These are phyloP conservation scores for Starmerella khaoyaiensis DNA, from an alignment of 805 yeast species.

Conservation along the genomic window DNA sequence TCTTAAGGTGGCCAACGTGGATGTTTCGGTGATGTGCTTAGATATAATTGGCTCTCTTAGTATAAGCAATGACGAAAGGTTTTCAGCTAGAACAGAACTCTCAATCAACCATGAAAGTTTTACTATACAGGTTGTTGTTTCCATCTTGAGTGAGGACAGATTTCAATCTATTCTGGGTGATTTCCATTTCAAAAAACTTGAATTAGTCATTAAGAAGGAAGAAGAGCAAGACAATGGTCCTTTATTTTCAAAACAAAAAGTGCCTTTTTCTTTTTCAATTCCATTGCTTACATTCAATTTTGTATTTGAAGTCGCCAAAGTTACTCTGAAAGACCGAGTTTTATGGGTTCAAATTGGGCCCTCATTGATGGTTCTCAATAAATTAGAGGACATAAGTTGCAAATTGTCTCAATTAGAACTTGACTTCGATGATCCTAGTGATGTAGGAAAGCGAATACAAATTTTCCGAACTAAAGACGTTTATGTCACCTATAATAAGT, in stretches of 20 bases:
- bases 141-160: no score
- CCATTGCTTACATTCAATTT: neutral
- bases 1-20: neutral
- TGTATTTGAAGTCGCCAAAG: neutral
- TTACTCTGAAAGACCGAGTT: neutral
- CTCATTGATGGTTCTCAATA: neutral
- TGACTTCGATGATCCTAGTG: conserved; percentile 2
- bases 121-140: no score
- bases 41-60: no score
- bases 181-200: conserved; percentile 2
- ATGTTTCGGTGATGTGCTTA: no score
- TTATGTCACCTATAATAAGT: no score
- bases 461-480: neutral
- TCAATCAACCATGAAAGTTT: no score
- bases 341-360: neutral
- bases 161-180: neutral
- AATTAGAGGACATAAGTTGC: neutral
- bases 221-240: no score
- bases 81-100: no score
- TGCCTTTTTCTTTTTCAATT: neutral
- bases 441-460: neutral
- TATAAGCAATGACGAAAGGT: no score
- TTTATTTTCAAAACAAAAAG: no score
- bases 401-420: neutral
- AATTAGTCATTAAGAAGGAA: neutral